Evolutionary conservation across 1,284 basidiomycete species (phyloP).

Genomic region (Vanrija pseudolonga): DNA sequence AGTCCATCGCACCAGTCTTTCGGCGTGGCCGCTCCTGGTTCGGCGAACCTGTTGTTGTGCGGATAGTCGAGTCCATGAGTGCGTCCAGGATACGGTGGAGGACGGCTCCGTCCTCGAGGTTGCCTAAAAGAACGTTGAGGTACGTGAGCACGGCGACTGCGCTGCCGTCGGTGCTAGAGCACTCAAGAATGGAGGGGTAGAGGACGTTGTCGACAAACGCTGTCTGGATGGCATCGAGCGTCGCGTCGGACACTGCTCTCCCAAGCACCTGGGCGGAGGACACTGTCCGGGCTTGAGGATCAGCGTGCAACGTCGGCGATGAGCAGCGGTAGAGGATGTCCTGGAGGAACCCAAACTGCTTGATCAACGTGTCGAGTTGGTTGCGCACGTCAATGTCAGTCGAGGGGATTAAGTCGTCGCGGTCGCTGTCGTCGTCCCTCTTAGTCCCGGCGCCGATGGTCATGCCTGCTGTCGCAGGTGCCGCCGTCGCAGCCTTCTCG

Average conservation of each 20-base stretch:
- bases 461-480: constrained; percentile 64
- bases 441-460: constrained; percentile 46
- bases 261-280: constrained; percentile 55
- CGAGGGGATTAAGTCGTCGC: constrained; percentile 55
- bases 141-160: constrained; percentile 97
- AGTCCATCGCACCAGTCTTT: constrained; percentile 29
- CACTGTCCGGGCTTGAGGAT: constrained; percentile 13
- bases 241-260: constrained; percentile 71
- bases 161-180: constrained; percentile 86
- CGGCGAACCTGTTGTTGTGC: constrained; percentile 13
- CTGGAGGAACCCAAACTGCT: constrained; percentile 85
- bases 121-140: constrained; percentile 79
- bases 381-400: constrained; percentile 69
- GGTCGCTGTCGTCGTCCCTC: constrained; percentile 50
- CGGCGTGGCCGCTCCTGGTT: constrained; percentile 11
- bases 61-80: constrained; percentile 24
- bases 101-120: constrained; percentile 60
- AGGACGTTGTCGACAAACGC: constrained; percentile 89
- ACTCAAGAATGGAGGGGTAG: constrained; percentile 90
- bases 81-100: constrained; percentile 28
- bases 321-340: constrained; percentile 59
- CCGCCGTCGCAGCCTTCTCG: constrained; percentile 39
- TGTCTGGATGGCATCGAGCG: constrained; percentile 74
- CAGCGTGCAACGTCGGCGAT: constrained; percentile 22
- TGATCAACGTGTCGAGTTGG: constrained; percentile 81